Evolutionary conservation across 116 monocot genomes (phyloP).

Genomic region (Phalaenopsis hybrid): DNA sequence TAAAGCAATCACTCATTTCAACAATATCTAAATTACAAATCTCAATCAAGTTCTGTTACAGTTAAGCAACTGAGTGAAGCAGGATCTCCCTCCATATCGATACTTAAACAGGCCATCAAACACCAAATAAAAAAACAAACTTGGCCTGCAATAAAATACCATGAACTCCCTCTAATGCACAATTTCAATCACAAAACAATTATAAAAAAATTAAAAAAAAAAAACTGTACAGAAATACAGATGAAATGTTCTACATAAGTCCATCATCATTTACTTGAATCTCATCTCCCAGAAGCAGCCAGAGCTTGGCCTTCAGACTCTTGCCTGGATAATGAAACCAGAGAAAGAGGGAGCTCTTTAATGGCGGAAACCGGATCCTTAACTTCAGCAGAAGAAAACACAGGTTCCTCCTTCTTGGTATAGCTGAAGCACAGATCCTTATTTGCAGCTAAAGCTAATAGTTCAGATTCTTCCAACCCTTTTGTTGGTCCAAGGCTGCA

Average conservation of each 20-base stretch:
- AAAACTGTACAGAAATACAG: too few species aligned
- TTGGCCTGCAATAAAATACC: too few species aligned
- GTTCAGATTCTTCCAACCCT: conserved; percentile 78
- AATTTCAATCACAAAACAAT: too few species aligned
- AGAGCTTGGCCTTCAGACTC: neutral
- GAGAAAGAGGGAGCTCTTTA: neutral
- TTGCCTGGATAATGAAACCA: neutral
- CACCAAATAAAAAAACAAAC: too few species aligned
- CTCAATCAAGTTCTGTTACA: too few species aligned
- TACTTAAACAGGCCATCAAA: too few species aligned
- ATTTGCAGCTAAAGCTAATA: conserved; percentile 66
- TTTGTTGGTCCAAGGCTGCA: conserved; percentile 68
- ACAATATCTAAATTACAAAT: too few species aligned
- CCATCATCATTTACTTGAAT: neutral
- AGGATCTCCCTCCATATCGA: too few species aligned
- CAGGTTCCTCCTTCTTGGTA: conserved; percentile 22
- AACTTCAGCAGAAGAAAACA: conserved; percentile 9
- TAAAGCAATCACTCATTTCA: too few species aligned
- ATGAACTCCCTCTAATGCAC: too few species aligned
- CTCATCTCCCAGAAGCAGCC: neutral
- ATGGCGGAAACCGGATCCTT: neutral
- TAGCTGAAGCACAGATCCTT: conserved; percentile 61
- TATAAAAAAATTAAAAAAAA: too few species aligned
- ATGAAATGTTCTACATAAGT: neutral
- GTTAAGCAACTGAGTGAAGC: too few species aligned